Percentiles rank a stretch among this genome's conserved stretches.
phyloP scores from a whole-genome alignment of 129 eudicot species.

The Flaveria bidentis region DNA sequence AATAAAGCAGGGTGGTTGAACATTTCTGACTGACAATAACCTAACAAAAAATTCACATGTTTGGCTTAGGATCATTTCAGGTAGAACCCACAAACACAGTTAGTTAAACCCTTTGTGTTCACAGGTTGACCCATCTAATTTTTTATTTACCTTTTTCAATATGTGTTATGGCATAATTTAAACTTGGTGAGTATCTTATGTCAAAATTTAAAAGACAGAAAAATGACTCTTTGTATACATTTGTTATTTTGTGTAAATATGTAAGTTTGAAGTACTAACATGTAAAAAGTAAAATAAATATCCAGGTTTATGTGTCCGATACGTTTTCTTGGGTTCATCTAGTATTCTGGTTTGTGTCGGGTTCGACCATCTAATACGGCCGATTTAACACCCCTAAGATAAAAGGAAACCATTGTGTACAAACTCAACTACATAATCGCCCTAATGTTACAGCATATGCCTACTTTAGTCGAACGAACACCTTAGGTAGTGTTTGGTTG shows the following conservation, averaged over 20 bases:
- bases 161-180: neutral
- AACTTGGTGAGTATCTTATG: neutral
- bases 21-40: neutral
- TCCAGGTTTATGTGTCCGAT: neutral
- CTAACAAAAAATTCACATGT: neutral
- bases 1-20: neutral
- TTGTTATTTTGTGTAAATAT: neutral
- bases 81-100: neutral
- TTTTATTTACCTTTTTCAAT: neutral
- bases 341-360: neutral
- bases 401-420: neutral
- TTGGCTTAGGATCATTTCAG: neutral
- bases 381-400: neutral
- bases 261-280: neutral
- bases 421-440: neutral
- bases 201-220: neutral
- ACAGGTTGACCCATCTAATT: neutral
- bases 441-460: neutral
- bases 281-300: neutral
- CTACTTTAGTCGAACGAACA: neutral
- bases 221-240: neutral
- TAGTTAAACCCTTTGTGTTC: neutral
- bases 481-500: constrained; percentile 10
- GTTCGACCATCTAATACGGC: too few species aligned
- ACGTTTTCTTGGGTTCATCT: neutral